Conservation (phyloP, 768 basidiomycete species). For the Harrya chromipes region DNA sequence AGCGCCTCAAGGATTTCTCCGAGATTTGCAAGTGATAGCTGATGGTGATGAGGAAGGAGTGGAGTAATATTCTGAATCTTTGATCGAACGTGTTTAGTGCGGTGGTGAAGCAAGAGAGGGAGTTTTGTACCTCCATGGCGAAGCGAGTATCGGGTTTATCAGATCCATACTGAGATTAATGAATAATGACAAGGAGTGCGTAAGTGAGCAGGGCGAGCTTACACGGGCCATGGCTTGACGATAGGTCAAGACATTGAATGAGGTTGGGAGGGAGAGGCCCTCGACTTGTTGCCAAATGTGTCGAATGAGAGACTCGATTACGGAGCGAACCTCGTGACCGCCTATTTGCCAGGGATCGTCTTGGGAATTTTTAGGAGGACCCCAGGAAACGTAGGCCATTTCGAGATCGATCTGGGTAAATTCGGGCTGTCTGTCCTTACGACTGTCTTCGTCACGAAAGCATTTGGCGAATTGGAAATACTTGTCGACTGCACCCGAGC, state of each 20-base stretch:
- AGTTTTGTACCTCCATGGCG: slow-evolving; percentile 68
- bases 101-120: slow-evolving; percentile 1
- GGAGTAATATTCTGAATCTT: slow-evolving; percentile 36
- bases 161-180: slow-evolving; percentile 70
- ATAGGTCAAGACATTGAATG: slow-evolving; percentile 85
- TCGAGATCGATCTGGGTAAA: slow-evolving; percentile 97
- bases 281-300: slow-evolving; percentile 75
- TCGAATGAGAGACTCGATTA: slow-evolving; percentile 73
- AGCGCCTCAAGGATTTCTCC: slow-evolving; percentile 33
- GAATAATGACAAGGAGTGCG: slow-evolving; percentile 15
- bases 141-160: slow-evolving; percentile 95
- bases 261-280: slow-evolving; percentile 53
- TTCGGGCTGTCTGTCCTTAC: slow-evolving; percentile 94
- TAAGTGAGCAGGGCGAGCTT: slow-evolving; percentile 28
- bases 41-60: slow-evolving; percentile 27
- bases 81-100: slow-evolving; percentile 12
- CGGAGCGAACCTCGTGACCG: slow-evolving; percentile 73
- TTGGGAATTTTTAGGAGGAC: slow-evolving; percentile 26
- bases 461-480: slow-evolving; percentile 94
- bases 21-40: slow-evolving; percentile 20
- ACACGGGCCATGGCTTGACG: slow-evolving; percentile 87
- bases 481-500: slow-evolving; percentile 83
- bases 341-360: slow-evolving; percentile 76
- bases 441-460: slow-evolving; percentile 94
- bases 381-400: slow-evolving; percentile 94